phyloP scores from a whole-genome alignment of 139 green algal species.

The Picochlorum sp. region DNA sequence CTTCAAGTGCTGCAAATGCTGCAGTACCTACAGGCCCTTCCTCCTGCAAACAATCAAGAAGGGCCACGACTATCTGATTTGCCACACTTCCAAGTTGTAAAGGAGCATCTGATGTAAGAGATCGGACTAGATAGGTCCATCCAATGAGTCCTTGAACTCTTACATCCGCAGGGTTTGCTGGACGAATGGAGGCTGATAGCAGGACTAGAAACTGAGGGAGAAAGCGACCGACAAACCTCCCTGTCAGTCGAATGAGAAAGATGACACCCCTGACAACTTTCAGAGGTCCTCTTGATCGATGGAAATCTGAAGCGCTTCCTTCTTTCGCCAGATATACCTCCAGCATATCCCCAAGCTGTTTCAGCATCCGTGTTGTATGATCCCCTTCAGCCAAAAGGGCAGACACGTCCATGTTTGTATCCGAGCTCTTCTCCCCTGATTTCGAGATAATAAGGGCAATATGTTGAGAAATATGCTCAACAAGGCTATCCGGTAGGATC shows the following conservation, averaged over 20 bases:
- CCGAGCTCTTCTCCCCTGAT: neutral
- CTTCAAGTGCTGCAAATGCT: neutral
- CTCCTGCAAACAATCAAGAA: conserved; percentile 63
- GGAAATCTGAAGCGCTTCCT: neutral
- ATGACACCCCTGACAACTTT: conserved; percentile 29
- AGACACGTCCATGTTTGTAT: conserved; percentile 9
- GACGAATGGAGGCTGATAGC: conserved; percentile 22
- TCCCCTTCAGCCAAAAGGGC: conserved; percentile 35
- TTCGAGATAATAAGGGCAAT: neutral
- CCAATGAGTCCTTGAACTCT: conserved; percentile 44
- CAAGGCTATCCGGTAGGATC: neutral
- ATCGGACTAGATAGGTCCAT: conserved; percentile 34
- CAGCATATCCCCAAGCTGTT: conserved; percentile 40
- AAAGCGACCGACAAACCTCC: conserved; percentile 31
- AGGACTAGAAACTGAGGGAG: conserved; percentile 49
- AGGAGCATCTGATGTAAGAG: conserved; percentile 33
- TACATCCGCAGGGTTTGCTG: conserved; percentile 14
- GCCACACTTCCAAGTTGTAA: conserved; percentile 46
- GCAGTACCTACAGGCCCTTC: conserved; percentile 19
- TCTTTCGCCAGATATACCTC: conserved; percentile 13
- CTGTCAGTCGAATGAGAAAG: conserved; percentile 34
- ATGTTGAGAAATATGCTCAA: neutral
- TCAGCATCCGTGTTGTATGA: conserved; percentile 43
- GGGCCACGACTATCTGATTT: conserved; percentile 56
- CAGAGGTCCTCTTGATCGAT: neutral